phyloP scores from a whole-genome alignment of 1,139 yeast species.

The Zhuliangozyma parablackwelliae region DNA sequence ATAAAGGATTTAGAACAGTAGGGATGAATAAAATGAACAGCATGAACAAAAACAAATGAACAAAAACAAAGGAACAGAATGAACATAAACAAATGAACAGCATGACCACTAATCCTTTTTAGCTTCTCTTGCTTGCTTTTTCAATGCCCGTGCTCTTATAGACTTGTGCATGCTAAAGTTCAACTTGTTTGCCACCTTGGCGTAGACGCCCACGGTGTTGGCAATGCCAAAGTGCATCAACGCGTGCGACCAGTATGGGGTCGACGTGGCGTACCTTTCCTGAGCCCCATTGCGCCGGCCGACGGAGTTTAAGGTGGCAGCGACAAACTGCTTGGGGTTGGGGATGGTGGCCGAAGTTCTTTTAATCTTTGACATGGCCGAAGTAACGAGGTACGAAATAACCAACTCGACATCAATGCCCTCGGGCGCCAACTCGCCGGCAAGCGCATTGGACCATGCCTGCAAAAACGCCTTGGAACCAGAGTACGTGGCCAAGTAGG shows the following conservation, averaged over 20 bases:
- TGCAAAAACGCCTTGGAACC: slow-evolving; percentile 96
- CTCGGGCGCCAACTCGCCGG: slow-evolving; percentile 71
- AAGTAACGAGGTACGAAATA: slow-evolving; percentile 87
- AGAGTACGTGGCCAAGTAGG: slow-evolving; percentile 86
- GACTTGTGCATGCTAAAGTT: slow-evolving; percentile 75
- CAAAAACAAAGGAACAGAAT: too few species aligned
- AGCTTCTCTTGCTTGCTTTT: slow-evolving; percentile 53
- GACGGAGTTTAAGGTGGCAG: slow-evolving; percentile 56
- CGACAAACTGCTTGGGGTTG: slow-evolving; percentile 73
- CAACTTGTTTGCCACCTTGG: slow-evolving; percentile 61
- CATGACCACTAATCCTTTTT: slow-evolving; percentile 15
- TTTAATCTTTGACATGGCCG: slow-evolving; percentile 92
- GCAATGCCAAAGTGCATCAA: slow-evolving; percentile 83
- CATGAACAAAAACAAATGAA: too few species aligned
- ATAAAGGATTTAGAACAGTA: slow-evolving; percentile 3
- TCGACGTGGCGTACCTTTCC: slow-evolving; percentile 77
- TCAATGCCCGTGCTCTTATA: slow-evolving; percentile 78
- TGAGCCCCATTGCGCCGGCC: slow-evolving; percentile 93
- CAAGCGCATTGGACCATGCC: slow-evolving; percentile 83
- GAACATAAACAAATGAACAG: too few species aligned
- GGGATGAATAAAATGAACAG: too few species aligned
- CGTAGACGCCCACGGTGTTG: slow-evolving; percentile 75
- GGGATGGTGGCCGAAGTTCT: slow-evolving; percentile 76
- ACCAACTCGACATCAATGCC: slow-evolving; percentile 83
- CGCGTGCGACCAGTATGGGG: slow-evolving; percentile 96